phyloP scores from a whole-genome alignment of 108 stramenopile genomes.

The Hondaea fermentalgiana region DNA sequence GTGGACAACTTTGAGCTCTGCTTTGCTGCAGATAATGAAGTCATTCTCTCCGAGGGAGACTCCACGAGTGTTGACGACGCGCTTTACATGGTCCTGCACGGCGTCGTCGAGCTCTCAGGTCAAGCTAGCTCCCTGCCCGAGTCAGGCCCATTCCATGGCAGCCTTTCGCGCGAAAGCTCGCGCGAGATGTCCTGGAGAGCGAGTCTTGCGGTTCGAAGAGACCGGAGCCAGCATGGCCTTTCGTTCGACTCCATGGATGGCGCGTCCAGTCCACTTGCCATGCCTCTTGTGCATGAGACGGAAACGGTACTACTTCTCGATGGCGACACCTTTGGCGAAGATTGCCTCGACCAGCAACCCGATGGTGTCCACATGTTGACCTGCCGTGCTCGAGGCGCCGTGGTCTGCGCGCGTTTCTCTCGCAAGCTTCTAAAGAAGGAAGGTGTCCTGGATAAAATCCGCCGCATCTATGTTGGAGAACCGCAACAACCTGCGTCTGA shows the following conservation, averaged over 20 bases:
- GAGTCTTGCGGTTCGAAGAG: background rate
- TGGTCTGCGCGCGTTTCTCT: background rate
- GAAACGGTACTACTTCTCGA: background rate
- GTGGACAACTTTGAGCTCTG: background rate
- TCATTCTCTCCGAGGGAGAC: background rate
- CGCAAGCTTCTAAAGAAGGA: background rate
- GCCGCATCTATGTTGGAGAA: background rate
- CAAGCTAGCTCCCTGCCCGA: background rate
- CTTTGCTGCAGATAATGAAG: background rate
- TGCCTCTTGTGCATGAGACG: background rate
- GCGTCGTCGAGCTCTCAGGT: background rate
- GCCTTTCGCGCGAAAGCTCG: background rate
- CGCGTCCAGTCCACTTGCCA: background rate
- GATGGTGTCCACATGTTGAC: background rate
- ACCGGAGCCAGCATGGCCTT: background rate
- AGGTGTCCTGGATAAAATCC: background rate
- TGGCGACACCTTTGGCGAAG: constrained; percentile 6
- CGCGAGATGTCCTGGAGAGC: background rate
- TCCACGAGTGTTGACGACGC: background rate
- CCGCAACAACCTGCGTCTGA: background rate
- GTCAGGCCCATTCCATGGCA: background rate
- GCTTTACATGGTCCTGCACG: background rate
- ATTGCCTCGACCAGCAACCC: background rate
- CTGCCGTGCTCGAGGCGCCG: background rate
- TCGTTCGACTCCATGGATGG: background rate